Evolutionary conservation across 1,284 basidiomycete genomes (phyloP), one percentile per base, ranked within the genome.

Genomic region (Pulveroboletus sp.): DNA sequence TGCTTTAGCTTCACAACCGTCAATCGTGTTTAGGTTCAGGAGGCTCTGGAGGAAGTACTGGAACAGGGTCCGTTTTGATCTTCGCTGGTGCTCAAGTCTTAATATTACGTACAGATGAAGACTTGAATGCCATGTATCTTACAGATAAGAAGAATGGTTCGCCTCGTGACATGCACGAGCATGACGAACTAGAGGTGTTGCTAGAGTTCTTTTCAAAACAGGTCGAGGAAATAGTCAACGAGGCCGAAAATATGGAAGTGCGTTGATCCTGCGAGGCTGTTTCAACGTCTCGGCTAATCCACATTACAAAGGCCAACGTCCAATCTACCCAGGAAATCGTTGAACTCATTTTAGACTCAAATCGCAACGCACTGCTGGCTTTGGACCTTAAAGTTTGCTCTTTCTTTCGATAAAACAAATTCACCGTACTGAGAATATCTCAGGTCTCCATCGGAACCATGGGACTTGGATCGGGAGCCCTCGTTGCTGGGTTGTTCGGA

Each of bases 261-360:
- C 54, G 80, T 73, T 46, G 18, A 22, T 20, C 18, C 22, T 17
- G 18, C 39, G 29, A 22, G 28, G 17, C 29, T n/a, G 3, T 14
- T 42, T 47, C 28, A 36, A 39, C 54, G 40, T 36, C 52, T 29
- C 14, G 14, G 24, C 52, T 55, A 28, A 59, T 48, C 36, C 20
- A 36, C 45, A 18, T 40, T 24, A 25, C 49, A 35, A 64, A 95
- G 92, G 83, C 81, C 54, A 97, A 97, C 70, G 93, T 98, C 53
- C 89, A 93, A 76, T 94, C 93, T 18, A 98, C 96, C 0, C 95
- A 98, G 77, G 96, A 98, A 74, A 96, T 98, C 49, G 94, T 97
- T 8, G 96, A 99, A 74, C 82, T 99, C 56, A 96, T 98, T 69
- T 82, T 99, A 45, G 96, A 99, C 73, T 92, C 94, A 56, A 97